Percentiles rank a stretch among this genome's conserved stretches.
These are phyloP conservation scores for Marasmius fiardii DNA, from an alignment of 1,284 basidiomycete species.

Conservation along the genomic window DNA sequence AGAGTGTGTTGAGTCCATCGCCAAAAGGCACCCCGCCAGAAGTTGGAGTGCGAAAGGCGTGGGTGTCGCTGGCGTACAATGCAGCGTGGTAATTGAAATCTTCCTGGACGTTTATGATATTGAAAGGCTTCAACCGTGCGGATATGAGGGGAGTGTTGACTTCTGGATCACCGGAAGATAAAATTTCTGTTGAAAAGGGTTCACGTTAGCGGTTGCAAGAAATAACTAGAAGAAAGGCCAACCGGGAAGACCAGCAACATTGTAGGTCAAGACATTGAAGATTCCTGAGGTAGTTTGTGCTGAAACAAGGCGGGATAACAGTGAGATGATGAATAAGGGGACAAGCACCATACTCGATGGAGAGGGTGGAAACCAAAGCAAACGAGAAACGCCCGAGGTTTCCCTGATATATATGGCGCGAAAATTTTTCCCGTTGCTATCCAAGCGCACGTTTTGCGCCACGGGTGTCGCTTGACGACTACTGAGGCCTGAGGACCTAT, in stretches of 20 bases:
- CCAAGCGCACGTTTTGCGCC: too few species aligned
- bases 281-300: slow-evolving; percentile 15
- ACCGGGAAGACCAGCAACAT: slow-evolving; percentile 33
- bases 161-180: slow-evolving; percentile 29
- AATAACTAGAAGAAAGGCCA: not conserved
- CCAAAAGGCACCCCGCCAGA: slow-evolving; percentile 33
- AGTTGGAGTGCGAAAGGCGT: slow-evolving; percentile 32
- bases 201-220: not conserved
- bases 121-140: slow-evolving; percentile 27
- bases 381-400: too few species aligned
- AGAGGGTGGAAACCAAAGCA: too few species aligned
- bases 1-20: slow-evolving; percentile 35
- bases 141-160: slow-evolving; percentile 30
- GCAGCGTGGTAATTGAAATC: slow-evolving; percentile 37
- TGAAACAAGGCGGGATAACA: not conserved
- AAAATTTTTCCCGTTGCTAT: too few species aligned
- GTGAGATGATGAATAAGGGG: not conserved
- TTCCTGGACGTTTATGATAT: slow-evolving; percentile 35
- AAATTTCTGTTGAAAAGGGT: slow-evolving; percentile 17
- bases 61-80: slow-evolving; percentile 31
- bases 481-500: too few species aligned
- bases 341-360: too few species aligned
- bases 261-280: slow-evolving; percentile 28
- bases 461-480: too few species aligned
- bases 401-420: too few species aligned